Conservation (phyloP, 495 filamentous ascomycete species). For the Talaromyces thailandensis region DNA sequence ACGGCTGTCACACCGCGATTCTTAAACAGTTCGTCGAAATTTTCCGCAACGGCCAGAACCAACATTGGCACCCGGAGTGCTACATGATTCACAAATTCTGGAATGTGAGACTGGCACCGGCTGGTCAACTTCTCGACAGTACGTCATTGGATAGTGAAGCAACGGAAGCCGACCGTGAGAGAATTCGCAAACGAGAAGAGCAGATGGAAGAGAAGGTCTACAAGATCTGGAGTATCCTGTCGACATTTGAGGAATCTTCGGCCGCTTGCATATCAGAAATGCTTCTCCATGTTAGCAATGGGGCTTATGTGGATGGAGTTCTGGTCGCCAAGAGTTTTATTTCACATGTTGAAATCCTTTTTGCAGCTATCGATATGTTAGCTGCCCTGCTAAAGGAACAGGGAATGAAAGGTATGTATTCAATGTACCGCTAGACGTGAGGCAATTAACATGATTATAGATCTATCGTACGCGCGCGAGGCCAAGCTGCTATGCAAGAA, state of each 20-base stretch:
- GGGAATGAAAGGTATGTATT: slow-evolving; percentile 61
- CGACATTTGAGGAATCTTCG: slow-evolving; percentile 93
- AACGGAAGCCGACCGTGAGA: slow-evolving; percentile 63
- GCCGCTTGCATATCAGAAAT: slow-evolving; percentile 99
- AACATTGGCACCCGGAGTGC: slow-evolving; percentile 99
- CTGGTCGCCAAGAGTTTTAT: slow-evolving; percentile 97
- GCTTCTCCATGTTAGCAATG: slow-evolving; percentile 98
- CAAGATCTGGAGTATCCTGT: slow-evolving; percentile 95
- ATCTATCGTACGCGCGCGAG: slow-evolving; percentile 84
- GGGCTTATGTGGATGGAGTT: slow-evolving; percentile 89
- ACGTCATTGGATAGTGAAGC: slow-evolving; percentile 49
- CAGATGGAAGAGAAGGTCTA: slow-evolving; percentile 97
- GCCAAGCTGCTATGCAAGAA: slow-evolving; percentile 98
- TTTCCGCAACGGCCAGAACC: slow-evolving; percentile 92
- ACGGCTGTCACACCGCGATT: slow-evolving; percentile 95
- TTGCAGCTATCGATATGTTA: slow-evolving; percentile 77
- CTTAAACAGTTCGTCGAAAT: slow-evolving; percentile 99
- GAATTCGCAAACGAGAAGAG: slow-evolving; percentile 78
- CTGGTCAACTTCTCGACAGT: slow-evolving; percentile 39
- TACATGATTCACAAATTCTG: slow-evolving; percentile 99
- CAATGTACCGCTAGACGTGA: neutral
- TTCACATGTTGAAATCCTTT: slow-evolving; percentile 87
- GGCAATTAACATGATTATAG: slow-evolving; percentile 32
- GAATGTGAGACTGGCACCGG: slow-evolving; percentile 79
- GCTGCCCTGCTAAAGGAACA: slow-evolving; percentile 60